Evolutionary conservation across 2,329 filamentous ascomycete genomes (phyloP).

Genomic region (Triangularia verruculosa): DNA sequence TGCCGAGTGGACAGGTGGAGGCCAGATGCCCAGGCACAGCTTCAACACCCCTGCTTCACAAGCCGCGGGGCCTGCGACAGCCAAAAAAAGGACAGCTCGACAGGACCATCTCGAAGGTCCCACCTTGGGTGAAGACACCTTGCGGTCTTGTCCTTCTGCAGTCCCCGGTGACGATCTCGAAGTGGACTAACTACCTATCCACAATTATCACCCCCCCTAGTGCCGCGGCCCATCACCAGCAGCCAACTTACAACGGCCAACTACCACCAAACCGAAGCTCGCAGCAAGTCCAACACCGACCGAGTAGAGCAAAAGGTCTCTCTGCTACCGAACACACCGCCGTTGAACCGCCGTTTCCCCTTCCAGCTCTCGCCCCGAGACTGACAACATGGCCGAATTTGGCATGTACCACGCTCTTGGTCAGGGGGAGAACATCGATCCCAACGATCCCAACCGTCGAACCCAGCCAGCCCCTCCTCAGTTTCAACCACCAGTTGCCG

Average conservation of each 20-base stretch:
- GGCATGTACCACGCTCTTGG: conserved; percentile 51
- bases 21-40: background rate
- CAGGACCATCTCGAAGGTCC: conserved; percentile 11
- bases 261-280: conserved; percentile 1
- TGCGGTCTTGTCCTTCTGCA: background rate
- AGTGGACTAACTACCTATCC: background rate
- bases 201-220: conserved; percentile 1
- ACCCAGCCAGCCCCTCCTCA: conserved; percentile 39
- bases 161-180: conserved; percentile 24
- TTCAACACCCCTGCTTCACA: conserved; percentile 1
- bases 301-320: background rate
- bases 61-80: conserved; percentile 6
- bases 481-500: conserved; percentile 54
- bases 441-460: conserved; percentile 48
- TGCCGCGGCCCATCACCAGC: conserved; percentile 2
- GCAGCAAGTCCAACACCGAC: background rate
- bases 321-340: conserved; percentile 1
- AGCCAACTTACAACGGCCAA: conserved; percentile 1
- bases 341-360: background rate
- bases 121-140: background rate
- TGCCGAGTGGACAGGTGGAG: conserved; percentile 7
- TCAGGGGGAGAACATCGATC: conserved; percentile 48
- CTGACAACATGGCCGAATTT: conserved; percentile 40
- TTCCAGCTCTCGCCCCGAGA: background rate
- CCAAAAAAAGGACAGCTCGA: conserved; percentile 30